A percentile compares a stretch with the other conserved stretches of the same genome.
These are phyloP conservation scores for Pythium oligandrum DNA, from an alignment of 352 stramenopile species.

Conservation along the genomic window DNA sequence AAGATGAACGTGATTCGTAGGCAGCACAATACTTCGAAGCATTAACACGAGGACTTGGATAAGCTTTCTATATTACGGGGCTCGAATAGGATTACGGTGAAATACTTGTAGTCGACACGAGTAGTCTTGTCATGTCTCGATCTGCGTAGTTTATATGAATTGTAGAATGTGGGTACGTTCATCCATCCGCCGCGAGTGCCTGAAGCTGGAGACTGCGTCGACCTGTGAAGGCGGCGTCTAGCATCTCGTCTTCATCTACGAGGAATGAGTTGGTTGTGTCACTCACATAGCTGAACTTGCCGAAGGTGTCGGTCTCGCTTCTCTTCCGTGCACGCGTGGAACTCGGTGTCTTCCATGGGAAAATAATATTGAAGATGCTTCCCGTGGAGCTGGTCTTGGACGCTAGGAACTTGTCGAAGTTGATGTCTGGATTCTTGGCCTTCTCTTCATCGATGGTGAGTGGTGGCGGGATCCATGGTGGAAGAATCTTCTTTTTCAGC, in stretches of 20 bases:
- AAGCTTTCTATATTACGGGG: too few species aligned
- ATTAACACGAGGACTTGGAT: too few species aligned
- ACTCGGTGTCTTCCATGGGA: slow-evolving; percentile 66
- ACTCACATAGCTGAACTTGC: slow-evolving; percentile 87
- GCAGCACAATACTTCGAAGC: too few species aligned
- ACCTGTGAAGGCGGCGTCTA: slow-evolving; percentile 79
- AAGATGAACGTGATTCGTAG: too few species aligned
- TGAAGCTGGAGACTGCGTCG: slow-evolving; percentile 79
- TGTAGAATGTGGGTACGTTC: neutral
- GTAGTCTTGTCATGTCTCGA: too few species aligned
- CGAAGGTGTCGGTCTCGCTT: slow-evolving; percentile 69
- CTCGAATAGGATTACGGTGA: too few species aligned
- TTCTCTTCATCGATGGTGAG: slow-evolving; percentile 71
- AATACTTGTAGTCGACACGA: too few species aligned
- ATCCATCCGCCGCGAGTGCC: slow-evolving; percentile 71
- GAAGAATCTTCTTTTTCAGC: slow-evolving; percentile 72
- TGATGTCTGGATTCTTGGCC: slow-evolving; percentile 76
- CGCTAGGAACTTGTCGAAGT: slow-evolving; percentile 82
- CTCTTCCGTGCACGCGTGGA: slow-evolving; percentile 35
- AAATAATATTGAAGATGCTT: slow-evolving; percentile 83
- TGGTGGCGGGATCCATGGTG: slow-evolving; percentile 66
- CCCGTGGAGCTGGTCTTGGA: slow-evolving; percentile 74
- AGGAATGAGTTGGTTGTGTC: slow-evolving; percentile 87
- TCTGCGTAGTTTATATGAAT: too few species aligned
- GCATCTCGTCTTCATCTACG: slow-evolving; percentile 87